A percentile compares a stretch with the other conserved stretches of the same genome.
Evolutionary conservation across 192 early-diverging fungal genomes (phyloP).

Genomic region (Backusella mclennaniae): DNA sequence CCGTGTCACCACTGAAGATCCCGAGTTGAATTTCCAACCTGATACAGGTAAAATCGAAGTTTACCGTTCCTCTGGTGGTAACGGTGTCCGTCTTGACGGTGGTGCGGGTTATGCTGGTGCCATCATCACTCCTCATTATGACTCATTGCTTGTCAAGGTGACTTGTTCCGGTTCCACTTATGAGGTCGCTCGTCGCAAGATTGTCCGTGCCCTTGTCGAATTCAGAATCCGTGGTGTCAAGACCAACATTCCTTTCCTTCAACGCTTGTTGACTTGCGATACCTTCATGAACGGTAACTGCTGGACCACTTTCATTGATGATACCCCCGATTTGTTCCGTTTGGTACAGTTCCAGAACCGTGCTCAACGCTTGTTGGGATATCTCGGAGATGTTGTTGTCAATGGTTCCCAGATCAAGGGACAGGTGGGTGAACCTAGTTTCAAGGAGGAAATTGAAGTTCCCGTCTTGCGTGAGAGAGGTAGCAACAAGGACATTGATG

Average conservation of each 20-base stretch:
- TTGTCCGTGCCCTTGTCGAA: constrained; percentile 84
- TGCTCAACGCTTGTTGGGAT: constrained; percentile 84
- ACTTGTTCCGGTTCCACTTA: constrained; percentile 87
- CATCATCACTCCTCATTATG: constrained; percentile 93
- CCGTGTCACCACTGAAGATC: constrained; percentile 96
- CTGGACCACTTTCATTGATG: constrained; percentile 99
- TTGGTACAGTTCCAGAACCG: constrained; percentile 78
- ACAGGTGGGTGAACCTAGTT: constrained; percentile 75
- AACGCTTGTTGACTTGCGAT: constrained; percentile 79
- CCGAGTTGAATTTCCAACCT: constrained; percentile 90
- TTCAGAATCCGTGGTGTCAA: constrained; percentile 97
- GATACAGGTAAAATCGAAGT: constrained; percentile 96
- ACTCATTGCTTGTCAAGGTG: constrained; percentile 91
- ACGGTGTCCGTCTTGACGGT: constrained; percentile 85
- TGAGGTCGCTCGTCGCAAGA: constrained; percentile 87
- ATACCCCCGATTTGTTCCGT: constrained; percentile 89
- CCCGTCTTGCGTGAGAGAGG: constrained; percentile 54
- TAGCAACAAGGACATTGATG: constrained; percentile 50
- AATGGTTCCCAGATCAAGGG: constrained; percentile 93
- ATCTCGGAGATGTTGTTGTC: constrained; percentile 88
- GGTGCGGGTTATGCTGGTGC: constrained; percentile 89
- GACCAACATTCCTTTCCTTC: constrained; percentile 95
- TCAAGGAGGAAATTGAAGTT: constrained; percentile 62
- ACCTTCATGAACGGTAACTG: constrained; percentile 79
- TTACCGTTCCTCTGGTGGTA: constrained; percentile 88